Evolutionary conservation across 768 basidiomycete genomes (phyloP).

Genomic region (Mycena sanguinolenta): DNA sequence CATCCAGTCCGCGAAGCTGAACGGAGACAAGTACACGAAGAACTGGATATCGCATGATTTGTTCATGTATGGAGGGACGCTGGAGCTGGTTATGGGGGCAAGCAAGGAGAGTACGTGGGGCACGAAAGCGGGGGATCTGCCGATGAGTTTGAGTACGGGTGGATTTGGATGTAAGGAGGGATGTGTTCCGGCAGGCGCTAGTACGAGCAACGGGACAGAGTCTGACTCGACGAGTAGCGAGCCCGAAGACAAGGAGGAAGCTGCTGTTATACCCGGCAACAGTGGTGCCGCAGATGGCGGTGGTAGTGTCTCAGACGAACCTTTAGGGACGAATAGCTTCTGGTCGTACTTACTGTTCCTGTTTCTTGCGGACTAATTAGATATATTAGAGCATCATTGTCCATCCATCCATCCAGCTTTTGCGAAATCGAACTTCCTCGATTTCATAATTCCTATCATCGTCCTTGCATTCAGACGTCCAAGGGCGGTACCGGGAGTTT

Average conservation of each 20-base stretch:
- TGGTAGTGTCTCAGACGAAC: neutral
- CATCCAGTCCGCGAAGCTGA: conserved; percentile 30
- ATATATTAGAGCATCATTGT: too few relatives aligned
- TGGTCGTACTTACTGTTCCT: conserved; percentile 11
- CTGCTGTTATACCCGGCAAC: too few relatives aligned
- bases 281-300: neutral
- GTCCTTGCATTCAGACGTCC: too few relatives aligned
- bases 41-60: conserved; percentile 30
- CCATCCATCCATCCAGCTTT: too few relatives aligned
- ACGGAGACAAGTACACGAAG: conserved; percentile 26
- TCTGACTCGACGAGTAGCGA: neutral
- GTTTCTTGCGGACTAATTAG: conserved; percentile 4
- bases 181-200: neutral
- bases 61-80: conserved; percentile 13
- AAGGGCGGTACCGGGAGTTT: too few relatives aligned
- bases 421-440: too few relatives aligned
- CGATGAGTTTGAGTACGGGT: conserved; percentile 27
- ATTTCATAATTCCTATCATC: too few relatives aligned
- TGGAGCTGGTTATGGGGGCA: conserved; percentile 19
- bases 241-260: neutral
- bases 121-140: conserved; percentile 16
- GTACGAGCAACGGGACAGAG: neutral
- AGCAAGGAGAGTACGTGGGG: conserved; percentile 13
- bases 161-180: conserved; percentile 11
- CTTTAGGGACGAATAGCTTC: neutral